phyloP scores from a whole-genome alignment of 768 basidiomycete species.

The Lanmaoa pseudosensibilis region DNA sequence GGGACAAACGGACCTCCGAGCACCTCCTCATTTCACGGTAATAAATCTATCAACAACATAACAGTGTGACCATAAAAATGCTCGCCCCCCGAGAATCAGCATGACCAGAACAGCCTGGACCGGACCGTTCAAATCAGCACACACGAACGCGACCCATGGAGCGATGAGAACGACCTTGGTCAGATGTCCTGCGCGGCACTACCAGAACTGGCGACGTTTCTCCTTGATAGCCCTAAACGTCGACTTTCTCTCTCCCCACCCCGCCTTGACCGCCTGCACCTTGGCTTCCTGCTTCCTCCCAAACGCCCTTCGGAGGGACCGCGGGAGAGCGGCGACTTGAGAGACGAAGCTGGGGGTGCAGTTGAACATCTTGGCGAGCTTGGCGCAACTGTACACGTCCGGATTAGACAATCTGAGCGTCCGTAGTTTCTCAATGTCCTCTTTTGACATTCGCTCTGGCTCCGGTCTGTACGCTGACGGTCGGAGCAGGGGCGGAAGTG shows the following conservation, averaged over 20 bases:
- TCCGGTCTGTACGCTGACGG: constrained; percentile 36
- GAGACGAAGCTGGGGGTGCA: constrained; percentile 70
- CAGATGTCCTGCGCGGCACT: constrained; percentile 7
- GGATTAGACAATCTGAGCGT: constrained; percentile 60
- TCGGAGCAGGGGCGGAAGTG: constrained; percentile 51
- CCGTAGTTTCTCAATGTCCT: constrained; percentile 56
- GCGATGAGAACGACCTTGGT: constrained; percentile 10
- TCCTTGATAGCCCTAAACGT: constrained; percentile 60
- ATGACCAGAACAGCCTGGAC: background rate
- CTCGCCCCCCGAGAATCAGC: no score
- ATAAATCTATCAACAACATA: background rate
- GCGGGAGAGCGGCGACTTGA: constrained; percentile 61
- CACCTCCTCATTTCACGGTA: background rate
- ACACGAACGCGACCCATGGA: background rate
- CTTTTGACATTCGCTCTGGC: constrained; percentile 47
- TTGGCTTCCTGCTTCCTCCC: constrained; percentile 44
- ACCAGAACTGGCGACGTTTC: constrained; percentile 77
- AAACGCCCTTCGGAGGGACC: constrained; percentile 45
- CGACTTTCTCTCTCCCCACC: constrained; percentile 72
- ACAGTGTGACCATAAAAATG: background rate
- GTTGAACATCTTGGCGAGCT: constrained; percentile 74
- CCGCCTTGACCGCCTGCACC: constrained; percentile 47
- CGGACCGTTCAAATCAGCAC: constrained; percentile 2
- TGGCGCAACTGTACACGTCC: constrained; percentile 54
- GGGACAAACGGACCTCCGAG: background rate